These are phyloP conservation scores for Colletotrichum tamarilloi DNA, from an alignment of 2,329 filamentous ascomycete genomes.

Conservation along the genomic window DNA sequence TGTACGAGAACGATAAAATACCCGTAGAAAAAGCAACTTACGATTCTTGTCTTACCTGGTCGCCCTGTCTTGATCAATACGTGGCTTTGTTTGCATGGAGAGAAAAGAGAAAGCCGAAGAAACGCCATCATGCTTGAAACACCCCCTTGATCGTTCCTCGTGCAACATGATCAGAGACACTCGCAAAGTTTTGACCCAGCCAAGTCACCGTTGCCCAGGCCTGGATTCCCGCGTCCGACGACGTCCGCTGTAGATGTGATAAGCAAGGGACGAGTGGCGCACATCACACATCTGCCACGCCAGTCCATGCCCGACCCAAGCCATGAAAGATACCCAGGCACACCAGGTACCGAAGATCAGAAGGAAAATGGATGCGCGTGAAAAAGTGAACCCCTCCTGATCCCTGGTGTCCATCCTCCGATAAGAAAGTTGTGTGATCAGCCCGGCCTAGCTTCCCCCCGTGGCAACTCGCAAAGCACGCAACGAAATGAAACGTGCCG, in stretches of 20 bases:
- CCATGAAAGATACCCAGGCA: background rate
- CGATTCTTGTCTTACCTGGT: background rate
- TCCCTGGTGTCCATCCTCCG: background rate
- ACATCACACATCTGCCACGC: background rate
- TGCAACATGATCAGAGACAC: background rate
- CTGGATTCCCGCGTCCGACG: too few relatives aligned
- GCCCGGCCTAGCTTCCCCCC: background rate
- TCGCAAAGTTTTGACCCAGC: background rate
- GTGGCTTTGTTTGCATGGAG: background rate
- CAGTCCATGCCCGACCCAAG: background rate
- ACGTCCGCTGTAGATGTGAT: background rate
- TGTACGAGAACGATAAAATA: constrained; percentile 22
- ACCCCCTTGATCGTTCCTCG: constrained; percentile 5
- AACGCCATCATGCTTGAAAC: background rate
- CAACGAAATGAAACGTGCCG: constrained; percentile 26
- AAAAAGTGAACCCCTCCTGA: constrained; percentile 19
- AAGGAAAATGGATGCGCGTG: background rate
- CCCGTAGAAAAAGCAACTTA: constrained; percentile 30
- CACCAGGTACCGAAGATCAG: background rate
- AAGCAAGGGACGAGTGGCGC: too few relatives aligned
- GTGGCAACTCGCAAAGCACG: constrained; percentile 27
- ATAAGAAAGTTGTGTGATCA: background rate
- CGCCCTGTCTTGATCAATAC: background rate
- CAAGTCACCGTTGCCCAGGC: background rate
- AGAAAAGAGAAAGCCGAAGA: background rate